Percentiles rank a stretch among this genome's conserved stretches.
These are phyloP conservation scores for Phalaenopsis hybrid DNA, from an alignment of 116 monocot genomes.

Conservation along the genomic window DNA sequence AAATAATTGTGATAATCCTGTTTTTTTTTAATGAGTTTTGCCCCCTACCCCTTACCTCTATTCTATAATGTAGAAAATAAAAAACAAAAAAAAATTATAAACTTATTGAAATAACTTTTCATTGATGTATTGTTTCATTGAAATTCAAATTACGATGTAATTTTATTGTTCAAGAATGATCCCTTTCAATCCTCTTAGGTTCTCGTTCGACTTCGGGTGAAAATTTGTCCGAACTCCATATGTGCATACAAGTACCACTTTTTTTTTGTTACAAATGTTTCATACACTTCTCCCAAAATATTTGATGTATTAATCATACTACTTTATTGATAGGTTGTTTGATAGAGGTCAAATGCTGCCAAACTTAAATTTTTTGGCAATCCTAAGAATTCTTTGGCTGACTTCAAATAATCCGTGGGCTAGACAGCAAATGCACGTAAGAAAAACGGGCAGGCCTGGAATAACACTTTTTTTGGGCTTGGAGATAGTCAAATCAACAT, in stretches of 20 bases:
- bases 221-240: not conserved
- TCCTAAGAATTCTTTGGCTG: no score
- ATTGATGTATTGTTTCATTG: not conserved
- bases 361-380: not conserved
- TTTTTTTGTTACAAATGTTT: not conserved
- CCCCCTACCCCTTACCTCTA: no score
- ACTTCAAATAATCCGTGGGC: no score
- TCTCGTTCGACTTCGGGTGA: not conserved
- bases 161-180: not conserved
- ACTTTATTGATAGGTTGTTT: not conserved
- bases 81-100: not conserved
- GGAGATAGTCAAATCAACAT: no score
- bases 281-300: not conserved
- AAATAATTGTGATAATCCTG: not conserved
- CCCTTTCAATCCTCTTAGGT: not conserved
- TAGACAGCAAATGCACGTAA: no score
- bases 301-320: not conserved
- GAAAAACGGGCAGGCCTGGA: no score
- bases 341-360: not conserved
- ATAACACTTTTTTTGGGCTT: no score
- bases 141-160: constrained; percentile 1
- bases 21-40: not conserved
- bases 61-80: no score
- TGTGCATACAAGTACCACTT: not conserved
- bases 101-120: not conserved